phyloP scores from a whole-genome alignment of 2,329 filamentous ascomycete genomes.

The Gnomoniopsis smithogilvyi region DNA sequence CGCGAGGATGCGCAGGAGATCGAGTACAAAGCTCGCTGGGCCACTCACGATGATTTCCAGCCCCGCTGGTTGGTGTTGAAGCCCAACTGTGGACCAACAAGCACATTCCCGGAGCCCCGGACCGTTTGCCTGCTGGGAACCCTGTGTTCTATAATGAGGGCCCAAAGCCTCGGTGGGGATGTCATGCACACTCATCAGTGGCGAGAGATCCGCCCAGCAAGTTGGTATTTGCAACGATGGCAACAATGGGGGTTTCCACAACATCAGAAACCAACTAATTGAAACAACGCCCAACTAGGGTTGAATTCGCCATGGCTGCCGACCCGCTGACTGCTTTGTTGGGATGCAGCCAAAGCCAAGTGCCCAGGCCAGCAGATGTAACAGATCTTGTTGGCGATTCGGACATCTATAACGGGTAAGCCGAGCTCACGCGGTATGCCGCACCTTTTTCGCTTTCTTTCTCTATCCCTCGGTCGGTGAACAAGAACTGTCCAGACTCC shows the following conservation, averaged over 20 bases:
- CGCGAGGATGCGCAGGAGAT: background rate
- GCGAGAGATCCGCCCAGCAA: background rate
- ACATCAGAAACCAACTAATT: background rate
- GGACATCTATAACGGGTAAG: background rate
- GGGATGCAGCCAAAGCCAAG: background rate
- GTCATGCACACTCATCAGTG: background rate
- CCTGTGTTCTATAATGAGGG: background rate
- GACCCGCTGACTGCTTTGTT: background rate
- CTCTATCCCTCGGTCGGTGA: background rate
- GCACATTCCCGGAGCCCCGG: background rate
- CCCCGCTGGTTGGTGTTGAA: slow-evolving; percentile 4
- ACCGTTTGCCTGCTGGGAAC: background rate
- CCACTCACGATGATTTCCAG: slow-evolving; percentile 2
- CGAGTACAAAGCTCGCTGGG: background rate
- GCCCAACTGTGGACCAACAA: slow-evolving; percentile 3
- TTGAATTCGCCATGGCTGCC: background rate
- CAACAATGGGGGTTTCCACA: background rate
- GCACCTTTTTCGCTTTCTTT: background rate
- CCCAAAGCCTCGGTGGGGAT: background rate
- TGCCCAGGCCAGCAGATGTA: background rate
- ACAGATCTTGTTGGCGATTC: background rate
- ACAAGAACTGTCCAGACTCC: background rate
- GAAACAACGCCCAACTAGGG: too few species aligned
- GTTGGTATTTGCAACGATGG: background rate
- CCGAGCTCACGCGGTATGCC: background rate